Evolutionary conservation across 192 early-diverging fungal species (phyloP).

Genomic region (Podochytrium sp.): DNA sequence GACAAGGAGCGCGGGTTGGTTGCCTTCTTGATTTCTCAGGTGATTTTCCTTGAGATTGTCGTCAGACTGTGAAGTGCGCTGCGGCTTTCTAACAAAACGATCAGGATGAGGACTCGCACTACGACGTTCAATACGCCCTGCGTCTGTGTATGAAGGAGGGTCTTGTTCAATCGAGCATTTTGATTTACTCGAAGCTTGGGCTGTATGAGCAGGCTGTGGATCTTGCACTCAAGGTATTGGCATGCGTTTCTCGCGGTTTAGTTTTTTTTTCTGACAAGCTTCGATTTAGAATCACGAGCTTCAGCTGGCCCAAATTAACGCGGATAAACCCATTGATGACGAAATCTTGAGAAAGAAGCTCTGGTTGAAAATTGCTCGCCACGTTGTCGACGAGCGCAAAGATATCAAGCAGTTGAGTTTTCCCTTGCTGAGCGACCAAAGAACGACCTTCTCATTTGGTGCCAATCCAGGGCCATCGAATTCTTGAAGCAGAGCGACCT

Average conservation of each 20-base stretch:
- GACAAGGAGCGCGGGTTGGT: constrained; percentile 67
- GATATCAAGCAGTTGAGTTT: constrained; percentile 74
- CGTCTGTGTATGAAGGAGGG: constrained; percentile 83
- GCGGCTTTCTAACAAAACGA: constrained; percentile 16
- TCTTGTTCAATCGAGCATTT: constrained; percentile 85
- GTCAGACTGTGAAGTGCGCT: background rate
- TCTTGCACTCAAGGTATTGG: constrained; percentile 82
- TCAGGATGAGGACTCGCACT: constrained; percentile 79
- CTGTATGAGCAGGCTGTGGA: constrained; percentile 93
- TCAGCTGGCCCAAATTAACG: constrained; percentile 88
- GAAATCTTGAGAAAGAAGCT: constrained; percentile 79
- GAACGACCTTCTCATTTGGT: too few relatives aligned
- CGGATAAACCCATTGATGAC: constrained; percentile 90
- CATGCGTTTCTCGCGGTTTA: background rate
- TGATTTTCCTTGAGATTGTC: constrained; percentile 34
- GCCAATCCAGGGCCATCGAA: constrained; percentile 71
- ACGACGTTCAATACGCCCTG: constrained; percentile 90
- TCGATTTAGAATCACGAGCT: constrained; percentile 72
- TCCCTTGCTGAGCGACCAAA: background rate
- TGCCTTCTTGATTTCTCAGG: constrained; percentile 74
- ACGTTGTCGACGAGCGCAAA: constrained; percentile 83
- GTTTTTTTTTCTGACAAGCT: background rate
- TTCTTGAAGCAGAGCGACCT: constrained; percentile 79
- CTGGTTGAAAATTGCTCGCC: constrained; percentile 92
- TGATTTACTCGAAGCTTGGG: constrained; percentile 85